Conservation (phyloP, 176 grass and related monocot genomes). For the Ensete ventricosum region DNA sequence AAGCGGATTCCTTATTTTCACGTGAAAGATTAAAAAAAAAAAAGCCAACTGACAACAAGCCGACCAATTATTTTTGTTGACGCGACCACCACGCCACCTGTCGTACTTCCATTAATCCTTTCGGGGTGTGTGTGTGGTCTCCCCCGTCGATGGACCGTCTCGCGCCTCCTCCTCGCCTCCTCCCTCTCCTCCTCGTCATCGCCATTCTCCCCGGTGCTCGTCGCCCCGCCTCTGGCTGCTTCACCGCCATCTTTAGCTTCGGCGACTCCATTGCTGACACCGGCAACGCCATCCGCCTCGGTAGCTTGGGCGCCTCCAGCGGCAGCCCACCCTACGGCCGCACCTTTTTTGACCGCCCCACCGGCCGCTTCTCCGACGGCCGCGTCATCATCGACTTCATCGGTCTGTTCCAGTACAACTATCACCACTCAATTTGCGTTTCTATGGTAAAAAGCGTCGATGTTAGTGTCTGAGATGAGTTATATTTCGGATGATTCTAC, state of each 20-base stretch:
- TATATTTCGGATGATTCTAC: not conserved
- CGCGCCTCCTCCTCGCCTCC: conserved; percentile 9
- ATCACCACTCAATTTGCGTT: not conserved
- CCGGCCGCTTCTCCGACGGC: conserved; percentile 66
- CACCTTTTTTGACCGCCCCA: conserved; percentile 77
- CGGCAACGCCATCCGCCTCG: conserved; percentile 54
- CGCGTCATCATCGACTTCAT: conserved; percentile 89
- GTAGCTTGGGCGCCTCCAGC: conserved; percentile 43
- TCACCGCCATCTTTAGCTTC: conserved; percentile 60
- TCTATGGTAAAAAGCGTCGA: conserved; percentile 20
- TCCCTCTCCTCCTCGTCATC: not conserved
- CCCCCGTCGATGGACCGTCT: not conserved
- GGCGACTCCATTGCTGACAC: conserved; percentile 87
- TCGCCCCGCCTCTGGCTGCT: conserved; percentile 23
- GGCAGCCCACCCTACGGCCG: conserved; percentile 57
- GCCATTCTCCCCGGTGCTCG: not conserved
- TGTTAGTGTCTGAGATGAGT: conserved; percentile 18
- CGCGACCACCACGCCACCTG: not conserved
- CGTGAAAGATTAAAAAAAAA: no score
- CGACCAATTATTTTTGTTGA: not conserved
- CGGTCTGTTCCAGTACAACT: conserved; percentile 20
- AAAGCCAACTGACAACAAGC: not conserved
- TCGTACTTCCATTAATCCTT: not conserved
- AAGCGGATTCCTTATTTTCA: no score
- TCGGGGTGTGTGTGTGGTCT: not conserved